Percentiles rank a stretch among this genome's conserved stretches.
These are phyloP conservation scores for Peronospora belbahrii DNA, from an alignment of 352 stramenopile species.

Conservation along the genomic window DNA sequence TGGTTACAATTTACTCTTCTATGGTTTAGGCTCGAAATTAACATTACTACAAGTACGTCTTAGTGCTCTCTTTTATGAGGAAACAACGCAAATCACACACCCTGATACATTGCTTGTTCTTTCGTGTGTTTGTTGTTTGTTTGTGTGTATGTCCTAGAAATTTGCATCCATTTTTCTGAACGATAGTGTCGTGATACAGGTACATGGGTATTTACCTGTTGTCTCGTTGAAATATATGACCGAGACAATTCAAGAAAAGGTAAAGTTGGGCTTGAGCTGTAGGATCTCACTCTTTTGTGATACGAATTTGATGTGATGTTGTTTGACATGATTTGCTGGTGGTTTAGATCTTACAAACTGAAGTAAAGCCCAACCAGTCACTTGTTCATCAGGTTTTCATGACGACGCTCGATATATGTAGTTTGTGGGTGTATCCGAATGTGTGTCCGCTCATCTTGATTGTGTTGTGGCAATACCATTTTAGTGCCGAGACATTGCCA, in stretches of 20 bases:
- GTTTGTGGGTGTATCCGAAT: background rate
- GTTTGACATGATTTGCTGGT: background rate
- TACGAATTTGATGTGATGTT: background rate
- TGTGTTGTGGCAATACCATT: background rate
- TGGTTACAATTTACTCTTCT: conserved; percentile 47
- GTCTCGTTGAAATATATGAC: conserved; percentile 43
- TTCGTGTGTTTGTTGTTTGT: too few relatives aligned
- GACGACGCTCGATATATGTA: background rate
- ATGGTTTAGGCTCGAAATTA: conserved; percentile 50
- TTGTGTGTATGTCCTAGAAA: conserved; percentile 16
- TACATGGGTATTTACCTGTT: conserved; percentile 49
- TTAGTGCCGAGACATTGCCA: conserved; percentile 31
- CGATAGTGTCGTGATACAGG: conserved; percentile 36
- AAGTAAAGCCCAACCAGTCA: conserved; percentile 21
- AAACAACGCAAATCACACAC: too few relatives aligned
- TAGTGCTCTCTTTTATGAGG: too few relatives aligned
- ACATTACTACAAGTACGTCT: conserved; percentile 38
- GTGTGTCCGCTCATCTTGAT: background rate
- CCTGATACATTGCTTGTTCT: background rate
- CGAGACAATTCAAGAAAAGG: conserved; percentile 31
- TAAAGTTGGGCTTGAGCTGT: background rate
- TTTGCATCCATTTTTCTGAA: conserved; percentile 28
- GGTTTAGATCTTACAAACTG: conserved; percentile 16
- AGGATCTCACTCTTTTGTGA: too few relatives aligned
- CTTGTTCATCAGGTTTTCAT: conserved; percentile 26